Conservation (phyloP, 176 grass and related monocot genomes). For the Chrysopogon serrulatus region DNA sequence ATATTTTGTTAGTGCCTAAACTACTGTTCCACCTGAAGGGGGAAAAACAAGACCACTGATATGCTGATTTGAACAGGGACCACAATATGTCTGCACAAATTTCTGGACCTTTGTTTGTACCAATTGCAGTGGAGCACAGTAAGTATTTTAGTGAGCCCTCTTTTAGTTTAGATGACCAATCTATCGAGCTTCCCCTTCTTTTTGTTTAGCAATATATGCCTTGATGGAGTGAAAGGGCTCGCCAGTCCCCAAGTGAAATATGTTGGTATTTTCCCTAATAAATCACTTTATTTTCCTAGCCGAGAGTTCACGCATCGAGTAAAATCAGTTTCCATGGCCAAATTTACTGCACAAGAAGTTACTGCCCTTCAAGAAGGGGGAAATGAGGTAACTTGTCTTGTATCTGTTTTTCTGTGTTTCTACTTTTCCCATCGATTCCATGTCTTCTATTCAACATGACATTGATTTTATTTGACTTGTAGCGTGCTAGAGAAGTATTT, state of each 20-base stretch:
- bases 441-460: conserved; percentile 16
- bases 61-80: conserved; percentile 69
- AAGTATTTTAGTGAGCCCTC: conserved; percentile 44
- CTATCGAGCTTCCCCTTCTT: neutral
- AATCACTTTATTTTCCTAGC: conserved; percentile 35
- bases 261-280: neutral
- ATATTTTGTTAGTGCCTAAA: neutral
- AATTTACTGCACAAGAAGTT: conserved; percentile 98
- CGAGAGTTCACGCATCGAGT: conserved; percentile 95
- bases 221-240: neutral
- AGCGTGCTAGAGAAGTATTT: conserved; percentile 82
- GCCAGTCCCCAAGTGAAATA: neutral
- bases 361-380: conserved; percentile 83
- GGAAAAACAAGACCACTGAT: conserved; percentile 22
- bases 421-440: conserved; percentile 14
- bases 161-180: conserved; percentile 18
- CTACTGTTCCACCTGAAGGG: neutral
- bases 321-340: conserved; percentile 99
- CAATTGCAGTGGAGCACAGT: conserved; percentile 99
- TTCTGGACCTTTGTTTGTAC: conserved; percentile 98
- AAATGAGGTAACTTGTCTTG: conserved; percentile 65
- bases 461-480: conserved; percentile 30
- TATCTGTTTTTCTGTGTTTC: neutral
- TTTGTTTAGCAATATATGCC: conserved; percentile 15
- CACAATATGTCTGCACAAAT: conserved; percentile 98